A percentile compares a stretch with the other conserved stretches of the same genome.
These are phyloP conservation scores for Talaromyces proteolyticus DNA, from an alignment of 495 filamentous ascomycete species.

Conservation along the genomic window DNA sequence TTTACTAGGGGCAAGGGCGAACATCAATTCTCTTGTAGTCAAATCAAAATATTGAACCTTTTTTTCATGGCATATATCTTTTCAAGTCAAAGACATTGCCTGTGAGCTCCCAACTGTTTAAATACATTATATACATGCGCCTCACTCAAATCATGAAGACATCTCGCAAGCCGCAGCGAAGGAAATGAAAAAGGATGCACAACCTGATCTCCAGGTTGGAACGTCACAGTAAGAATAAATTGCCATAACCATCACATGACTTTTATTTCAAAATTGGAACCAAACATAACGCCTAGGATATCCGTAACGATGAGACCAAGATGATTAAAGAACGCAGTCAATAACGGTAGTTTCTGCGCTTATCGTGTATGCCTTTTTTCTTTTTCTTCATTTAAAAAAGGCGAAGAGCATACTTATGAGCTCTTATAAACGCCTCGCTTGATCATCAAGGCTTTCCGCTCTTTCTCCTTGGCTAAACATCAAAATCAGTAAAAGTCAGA, in stretches of 20 bases:
- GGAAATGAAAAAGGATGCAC: not conserved
- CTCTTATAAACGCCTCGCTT: slow-evolving; percentile 60
- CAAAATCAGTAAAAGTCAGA: slow-evolving; percentile 16
- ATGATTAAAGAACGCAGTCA: not conserved
- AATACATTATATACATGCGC: not conserved
- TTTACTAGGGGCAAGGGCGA: too few relatives aligned
- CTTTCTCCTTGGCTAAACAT: slow-evolving; percentile 61
- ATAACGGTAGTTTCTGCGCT: not conserved
- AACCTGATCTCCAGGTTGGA: not conserved
- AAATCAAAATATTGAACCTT: too few relatives aligned
- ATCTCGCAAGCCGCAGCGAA: not conserved
- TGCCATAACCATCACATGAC: slow-evolving; percentile 1
- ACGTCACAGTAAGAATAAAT: not conserved
- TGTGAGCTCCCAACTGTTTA: not conserved
- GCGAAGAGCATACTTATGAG: too few relatives aligned
- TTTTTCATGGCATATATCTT: too few relatives aligned
- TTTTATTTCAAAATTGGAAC: slow-evolving; percentile 3
- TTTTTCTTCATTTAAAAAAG: too few relatives aligned
- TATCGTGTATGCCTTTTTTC: too few relatives aligned
- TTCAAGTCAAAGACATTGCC: too few relatives aligned
- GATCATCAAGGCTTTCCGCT: slow-evolving; percentile 65
- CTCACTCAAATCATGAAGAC: not conserved
- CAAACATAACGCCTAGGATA: slow-evolving; percentile 8
- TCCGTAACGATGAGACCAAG: slow-evolving; percentile 3
- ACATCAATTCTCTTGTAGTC: too few relatives aligned